Evolutionary conservation across 2,329 filamentous ascomycete species (phyloP).

Genomic region (Stemphylium beticola): DNA sequence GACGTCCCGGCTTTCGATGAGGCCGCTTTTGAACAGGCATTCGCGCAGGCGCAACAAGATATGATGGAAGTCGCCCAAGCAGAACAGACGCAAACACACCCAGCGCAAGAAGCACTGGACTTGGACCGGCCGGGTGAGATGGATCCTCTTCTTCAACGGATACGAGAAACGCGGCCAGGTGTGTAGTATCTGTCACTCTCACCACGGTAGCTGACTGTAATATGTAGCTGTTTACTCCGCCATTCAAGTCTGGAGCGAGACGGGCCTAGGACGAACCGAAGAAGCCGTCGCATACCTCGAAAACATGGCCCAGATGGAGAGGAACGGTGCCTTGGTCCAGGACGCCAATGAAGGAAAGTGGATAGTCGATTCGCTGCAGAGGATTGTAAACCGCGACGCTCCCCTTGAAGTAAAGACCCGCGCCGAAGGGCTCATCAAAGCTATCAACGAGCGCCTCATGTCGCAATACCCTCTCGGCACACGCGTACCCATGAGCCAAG

Average conservation of each 20-base stretch:
- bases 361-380: conserved; percentile 41
- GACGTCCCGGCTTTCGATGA: conserved; percentile 57
- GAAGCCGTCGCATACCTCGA: conserved; percentile 36
- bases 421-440: conserved; percentile 35
- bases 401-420: conserved; percentile 34
- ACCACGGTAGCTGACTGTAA: conserved; percentile 21
- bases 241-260: conserved; percentile 43
- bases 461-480: conserved; percentile 41
- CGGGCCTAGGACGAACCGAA: conserved; percentile 34
- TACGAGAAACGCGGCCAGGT: conserved; percentile 45
- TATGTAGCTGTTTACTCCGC: conserved; percentile 39
- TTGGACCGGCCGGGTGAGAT: conserved; percentile 33
- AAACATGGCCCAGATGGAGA: conserved; percentile 34
- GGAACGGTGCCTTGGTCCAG: conserved; percentile 30
- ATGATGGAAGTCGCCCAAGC: conserved; percentile 36
- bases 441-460: conserved; percentile 46
- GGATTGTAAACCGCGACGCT: conserved; percentile 33
- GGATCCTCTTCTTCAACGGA: conserved; percentile 40
- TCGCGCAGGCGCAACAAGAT: conserved; percentile 56
- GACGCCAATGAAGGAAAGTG: conserved; percentile 43
- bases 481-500: conserved; percentile 27
- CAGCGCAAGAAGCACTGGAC: conserved; percentile 22
- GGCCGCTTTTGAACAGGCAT: conserved; percentile 62
- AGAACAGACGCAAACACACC: conserved; percentile 22
- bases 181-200: conserved; percentile 27